Evolutionary conservation across 306 rosid species (phyloP), one percentile per base, ranked within the genome.

Genomic region (Hippophae rhamnoides): DNA sequence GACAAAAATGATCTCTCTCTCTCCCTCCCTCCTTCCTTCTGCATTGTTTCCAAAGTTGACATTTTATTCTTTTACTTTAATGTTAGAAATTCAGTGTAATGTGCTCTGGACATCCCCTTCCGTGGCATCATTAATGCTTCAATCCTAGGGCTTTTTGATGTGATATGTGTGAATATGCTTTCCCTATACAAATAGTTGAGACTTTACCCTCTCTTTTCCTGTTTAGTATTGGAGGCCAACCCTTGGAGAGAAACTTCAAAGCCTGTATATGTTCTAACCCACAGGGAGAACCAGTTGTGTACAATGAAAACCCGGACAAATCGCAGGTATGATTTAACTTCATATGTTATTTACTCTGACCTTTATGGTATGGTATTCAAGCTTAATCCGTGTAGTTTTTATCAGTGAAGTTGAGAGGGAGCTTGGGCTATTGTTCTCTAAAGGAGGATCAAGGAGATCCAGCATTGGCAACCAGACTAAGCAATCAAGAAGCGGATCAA

Each of bases 251-350:
- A 86, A 48, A 56, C 73, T 65, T 82, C 99, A 11, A 92, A 88
- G 85, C 94, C 96, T 43, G 99, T 92, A 42, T 92, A 88, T 65
- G 94, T 92, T 56, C 77, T 92, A 60, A 84, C 99, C 9, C 99
- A 84, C 14, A 82, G 81, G 68, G 90, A 92, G 72, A 92, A 92
- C 74, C 89, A 81, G 67, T 48, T 92, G 72, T 88, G 96, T 73
- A 92, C 99, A 2, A 92, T 92, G 99, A 92, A 88, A 77, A 92
- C 95, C 53, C 81, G 96, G n/a, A 88, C 86, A 80, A 92, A 86
- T 73, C 80, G 77, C 74, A 85, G 96, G 99, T 92, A 10, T 45
- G 53, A 9, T 62, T 51, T 43, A 10, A 46, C 50, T 13, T 68
- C 10, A 43, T 58, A n/a, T 27, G 10, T 11, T 66, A 56, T n/a